Evolutionary conservation across 2,329 filamentous ascomycete genomes (phyloP), one percentile per base, ranked within the genome.

Genomic region (Cercospora janseana): DNA sequence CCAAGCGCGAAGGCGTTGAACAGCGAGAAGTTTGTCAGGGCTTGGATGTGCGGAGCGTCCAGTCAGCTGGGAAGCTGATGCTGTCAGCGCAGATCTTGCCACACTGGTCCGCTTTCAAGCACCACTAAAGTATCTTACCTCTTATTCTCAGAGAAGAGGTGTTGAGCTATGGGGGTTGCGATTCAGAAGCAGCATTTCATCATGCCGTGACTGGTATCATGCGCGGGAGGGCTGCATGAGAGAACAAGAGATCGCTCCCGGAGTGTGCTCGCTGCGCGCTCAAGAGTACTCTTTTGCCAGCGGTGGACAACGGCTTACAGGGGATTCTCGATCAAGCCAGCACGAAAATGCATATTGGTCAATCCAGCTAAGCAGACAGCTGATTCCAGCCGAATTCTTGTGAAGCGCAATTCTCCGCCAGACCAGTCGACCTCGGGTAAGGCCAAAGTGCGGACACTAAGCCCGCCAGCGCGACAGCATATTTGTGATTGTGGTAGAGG

Each of bases 1-100:
- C 50, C 50, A 52, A 52, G 44, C 8, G 4, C 6, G 12, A 24
- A 26, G 44, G 44, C 44, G 44, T 46, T 27, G 34, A 13, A 24
- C 34, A 38, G 32, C 32, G 16, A 26, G 32, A 47, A 47, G 21
- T 37, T 10, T 47, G 32, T 47, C 23, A 6, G 4, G 10, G n/a
- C 13, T 13, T 12, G 15, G 32, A 6, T 23, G 15, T 38, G 24
- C 15, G 32, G 20, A 15, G 15, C 26, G 32, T 40, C 32, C 34
- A 40, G 16, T 29, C 15, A 47, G 15, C 24, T 27, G 26, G 8
- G 15, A 6, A 5, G 18, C 16, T 15, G 24, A 23, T 24, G 15
- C 15, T 47, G 34, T 24, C 16, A 18, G 4, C 21, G 44, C 44
- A 47, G 44, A 47, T 47, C 44, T 29, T 29, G 7, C 43, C 41